Conservation (phyloP, 73 alveolate genomes). For the Effrenium voratum region DNA sequence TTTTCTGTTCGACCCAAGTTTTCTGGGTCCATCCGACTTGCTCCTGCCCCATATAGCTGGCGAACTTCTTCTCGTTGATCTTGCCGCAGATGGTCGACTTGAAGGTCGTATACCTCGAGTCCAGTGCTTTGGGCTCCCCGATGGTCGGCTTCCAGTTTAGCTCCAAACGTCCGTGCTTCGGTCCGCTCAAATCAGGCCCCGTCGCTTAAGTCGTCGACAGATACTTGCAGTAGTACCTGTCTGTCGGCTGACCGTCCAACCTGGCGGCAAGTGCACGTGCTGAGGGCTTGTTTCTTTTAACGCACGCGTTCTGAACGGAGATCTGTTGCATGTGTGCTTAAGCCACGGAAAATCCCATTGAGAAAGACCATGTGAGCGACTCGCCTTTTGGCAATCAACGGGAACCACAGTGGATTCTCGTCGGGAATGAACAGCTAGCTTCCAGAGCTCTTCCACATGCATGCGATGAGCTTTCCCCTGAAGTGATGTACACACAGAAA, state of each 20-base stretch:
- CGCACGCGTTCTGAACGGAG: neutral
- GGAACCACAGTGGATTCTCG: neutral
- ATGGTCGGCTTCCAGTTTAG: neutral
- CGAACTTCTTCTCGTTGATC: slow-evolving; percentile 40
- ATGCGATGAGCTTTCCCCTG: no score
- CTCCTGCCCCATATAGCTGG: slow-evolving; percentile 29
- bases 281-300: neutral
- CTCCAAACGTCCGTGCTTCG: neutral
- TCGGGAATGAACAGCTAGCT: neutral
- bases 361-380: neutral
- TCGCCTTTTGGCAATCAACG: neutral
- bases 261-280: neutral
- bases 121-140: no score
- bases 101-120: slow-evolving; percentile 41
- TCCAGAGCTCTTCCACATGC: no score
- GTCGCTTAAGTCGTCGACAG: neutral
- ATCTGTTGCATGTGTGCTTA: neutral
- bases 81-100: slow-evolving; percentile 64
- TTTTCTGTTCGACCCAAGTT: no score
- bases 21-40: no score
- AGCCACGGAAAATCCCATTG: neutral
- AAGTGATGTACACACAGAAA: no score
- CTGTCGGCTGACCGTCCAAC: slow-evolving; percentile 19
- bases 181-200: neutral
- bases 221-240: slow-evolving; percentile 77